Evolutionary conservation across 176 grass and related monocot species (phyloP).

Genomic region (Oryza meyeriana): DNA sequence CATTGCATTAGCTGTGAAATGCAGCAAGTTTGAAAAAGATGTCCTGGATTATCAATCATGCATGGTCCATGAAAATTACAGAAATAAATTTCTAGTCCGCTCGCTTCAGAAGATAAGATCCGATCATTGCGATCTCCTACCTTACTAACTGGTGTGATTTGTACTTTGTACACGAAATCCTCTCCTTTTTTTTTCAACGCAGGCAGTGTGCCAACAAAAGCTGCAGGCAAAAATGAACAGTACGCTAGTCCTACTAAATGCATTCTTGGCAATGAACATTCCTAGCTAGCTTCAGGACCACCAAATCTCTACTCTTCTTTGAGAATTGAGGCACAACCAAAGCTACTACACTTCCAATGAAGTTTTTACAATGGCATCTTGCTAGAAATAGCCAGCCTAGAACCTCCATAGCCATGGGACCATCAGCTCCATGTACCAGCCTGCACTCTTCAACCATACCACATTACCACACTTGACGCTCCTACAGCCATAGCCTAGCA

Average conservation of each 20-base stretch:
- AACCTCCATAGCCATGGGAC: constrained; percentile 26
- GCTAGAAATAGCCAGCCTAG: constrained; percentile 15
- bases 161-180: not conserved
- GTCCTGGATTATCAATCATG: not conserved
- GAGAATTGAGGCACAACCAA: constrained; percentile 8
- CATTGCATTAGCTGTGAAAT: not conserved
- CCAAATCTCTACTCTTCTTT: not conserved
- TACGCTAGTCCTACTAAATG: constrained; percentile 39
- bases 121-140: not conserved
- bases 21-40: not conserved
- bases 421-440: not conserved
- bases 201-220: not conserved
- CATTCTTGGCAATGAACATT: not conserved
- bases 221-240: not conserved
- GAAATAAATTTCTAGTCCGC: not conserved
- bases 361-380: not conserved
- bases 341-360: not conserved
- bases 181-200: not conserved
- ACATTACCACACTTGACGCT: not conserved
- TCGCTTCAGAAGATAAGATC: not conserved
- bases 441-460: not conserved
- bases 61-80: not conserved
- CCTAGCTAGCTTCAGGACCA: constrained; percentile 33
- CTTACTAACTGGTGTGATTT: not conserved
- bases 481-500: not conserved